Evolutionary conservation across 2,329 filamentous ascomycete species (phyloP).

Genomic region (Aspergillus fischeri): DNA sequence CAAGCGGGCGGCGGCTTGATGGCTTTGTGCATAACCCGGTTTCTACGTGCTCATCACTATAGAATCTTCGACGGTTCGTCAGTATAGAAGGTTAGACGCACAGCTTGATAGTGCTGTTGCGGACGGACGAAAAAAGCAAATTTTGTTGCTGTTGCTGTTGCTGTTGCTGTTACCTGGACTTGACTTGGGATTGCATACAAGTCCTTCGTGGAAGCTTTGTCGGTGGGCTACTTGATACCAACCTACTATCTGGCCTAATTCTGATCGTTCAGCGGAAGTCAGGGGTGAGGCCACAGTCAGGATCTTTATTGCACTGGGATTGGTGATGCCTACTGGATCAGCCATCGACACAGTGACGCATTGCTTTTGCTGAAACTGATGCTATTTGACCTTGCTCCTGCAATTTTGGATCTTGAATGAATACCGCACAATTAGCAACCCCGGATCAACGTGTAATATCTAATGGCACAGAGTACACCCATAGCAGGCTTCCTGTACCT

Average conservation of each 20-base stretch:
- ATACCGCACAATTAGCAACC: neutral
- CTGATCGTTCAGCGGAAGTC: neutral
- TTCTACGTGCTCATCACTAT: conserved; percentile 17
- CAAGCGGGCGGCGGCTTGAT: conserved; percentile 14
- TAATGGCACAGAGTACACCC: neutral
- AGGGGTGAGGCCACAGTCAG: neutral
- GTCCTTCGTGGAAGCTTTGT: neutral
- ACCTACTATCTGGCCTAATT: conserved; percentile 1
- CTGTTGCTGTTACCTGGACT: neutral
- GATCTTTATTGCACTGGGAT: neutral
- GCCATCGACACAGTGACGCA: neutral
- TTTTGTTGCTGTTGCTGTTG: conserved; percentile 8
- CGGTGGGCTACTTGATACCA: conserved; percentile 7
- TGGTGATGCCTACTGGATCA: neutral
- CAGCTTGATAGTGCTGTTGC: conserved; percentile 11
- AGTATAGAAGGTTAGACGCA: conserved; percentile 20
- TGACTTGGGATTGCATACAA: conserved; percentile 1
- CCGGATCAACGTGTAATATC: neutral
- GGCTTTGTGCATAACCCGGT: conserved; percentile 16
- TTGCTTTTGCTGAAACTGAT: neutral
- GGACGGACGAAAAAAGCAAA: conserved; percentile 16
- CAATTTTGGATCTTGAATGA: neutral
- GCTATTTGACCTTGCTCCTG: neutral
- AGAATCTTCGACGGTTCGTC: conserved; percentile 18
- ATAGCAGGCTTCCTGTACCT: neutral